A percentile compares a stretch with the other conserved stretches of the same genome.
phyloP scores from a whole-genome alignment of 1,139 yeast species.

The Sugiyamaella japonica region DNA sequence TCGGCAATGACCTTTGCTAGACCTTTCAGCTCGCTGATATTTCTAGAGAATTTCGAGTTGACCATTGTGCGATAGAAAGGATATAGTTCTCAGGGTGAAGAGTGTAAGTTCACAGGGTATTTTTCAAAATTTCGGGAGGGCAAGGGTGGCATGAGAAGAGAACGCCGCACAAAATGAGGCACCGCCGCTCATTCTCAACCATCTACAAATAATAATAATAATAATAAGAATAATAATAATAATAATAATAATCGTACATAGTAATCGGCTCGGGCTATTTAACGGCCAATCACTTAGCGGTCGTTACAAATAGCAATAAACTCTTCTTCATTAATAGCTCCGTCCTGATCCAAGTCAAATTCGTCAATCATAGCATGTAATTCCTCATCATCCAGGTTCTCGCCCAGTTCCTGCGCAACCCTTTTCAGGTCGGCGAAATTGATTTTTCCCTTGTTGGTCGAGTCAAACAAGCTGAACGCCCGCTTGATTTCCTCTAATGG shows the following conservation, averaged over 20 bases:
- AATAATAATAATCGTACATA: conserved; percentile 9
- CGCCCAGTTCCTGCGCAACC: conserved; percentile 92
- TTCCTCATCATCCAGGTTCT: conserved; percentile 88
- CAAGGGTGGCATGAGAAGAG: too few species aligned
- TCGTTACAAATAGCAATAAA: conserved; percentile 89
- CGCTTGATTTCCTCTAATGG: conserved; percentile 90
- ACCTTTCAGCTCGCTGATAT: conserved; percentile 29
- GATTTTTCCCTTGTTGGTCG: conserved; percentile 84
- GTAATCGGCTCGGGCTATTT: not conserved
- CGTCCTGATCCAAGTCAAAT: conserved; percentile 95
- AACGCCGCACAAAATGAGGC: not conserved
- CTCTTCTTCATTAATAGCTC: conserved; percentile 91
- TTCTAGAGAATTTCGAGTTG: conserved; percentile 25
- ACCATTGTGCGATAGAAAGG: conserved; percentile 22
- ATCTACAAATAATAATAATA: not conserved
- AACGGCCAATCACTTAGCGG: conserved; percentile 27
- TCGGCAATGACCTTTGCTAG: conserved; percentile 29
- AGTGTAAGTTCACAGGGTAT: not conserved
- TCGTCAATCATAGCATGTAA: conserved; percentile 96
- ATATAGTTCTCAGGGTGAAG: not conserved
- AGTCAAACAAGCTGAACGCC: conserved; percentile 89
- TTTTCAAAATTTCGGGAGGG: conserved; percentile 5
- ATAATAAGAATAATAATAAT: conserved; percentile 5
- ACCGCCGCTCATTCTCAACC: not conserved
- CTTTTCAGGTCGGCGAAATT: conserved; percentile 74